A percentile compares a stretch with the other conserved stretches of the same genome.
These are phyloP conservation scores for Sonneratia alba DNA, from an alignment of 345 rosid genomes.

Conservation along the genomic window DNA sequence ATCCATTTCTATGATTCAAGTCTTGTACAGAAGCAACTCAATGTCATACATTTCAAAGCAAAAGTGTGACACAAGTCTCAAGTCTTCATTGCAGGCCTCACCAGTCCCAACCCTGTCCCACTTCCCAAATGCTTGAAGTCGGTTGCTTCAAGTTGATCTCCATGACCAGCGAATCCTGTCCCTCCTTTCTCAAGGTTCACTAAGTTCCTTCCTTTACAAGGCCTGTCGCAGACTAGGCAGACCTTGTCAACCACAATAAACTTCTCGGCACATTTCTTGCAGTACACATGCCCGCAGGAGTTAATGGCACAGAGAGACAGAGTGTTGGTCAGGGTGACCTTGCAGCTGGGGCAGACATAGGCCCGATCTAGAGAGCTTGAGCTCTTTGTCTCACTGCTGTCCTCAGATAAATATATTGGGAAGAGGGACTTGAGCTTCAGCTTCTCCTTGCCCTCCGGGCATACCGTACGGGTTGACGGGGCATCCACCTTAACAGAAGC, in stretches of 20 bases:
- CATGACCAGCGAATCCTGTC: slow-evolving; percentile 86
- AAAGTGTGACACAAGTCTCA: slow-evolving; percentile 2
- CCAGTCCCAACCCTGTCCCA: slow-evolving; percentile 85
- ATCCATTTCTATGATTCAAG: neutral
- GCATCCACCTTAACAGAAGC: slow-evolving; percentile 67
- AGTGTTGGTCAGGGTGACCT: slow-evolving; percentile 85
- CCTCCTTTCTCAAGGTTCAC: slow-evolving; percentile 81
- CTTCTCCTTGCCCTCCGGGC: slow-evolving; percentile 92
- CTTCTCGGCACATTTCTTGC: slow-evolving; percentile 87
- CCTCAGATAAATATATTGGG: slow-evolving; percentile 59
- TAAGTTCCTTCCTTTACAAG: slow-evolving; percentile 70
- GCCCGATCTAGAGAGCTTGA: slow-evolving; percentile 52
- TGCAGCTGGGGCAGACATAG: slow-evolving; percentile 88
- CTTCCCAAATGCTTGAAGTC: slow-evolving; percentile 97
- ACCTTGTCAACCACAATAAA: slow-evolving; percentile 69
- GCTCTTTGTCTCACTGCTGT: slow-evolving; percentile 42
- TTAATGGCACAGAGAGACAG: slow-evolving; percentile 61
- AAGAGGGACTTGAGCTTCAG: slow-evolving; percentile 81
- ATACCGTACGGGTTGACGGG: slow-evolving; percentile 51
- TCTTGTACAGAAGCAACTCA: neutral
- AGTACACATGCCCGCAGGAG: slow-evolving; percentile 93
- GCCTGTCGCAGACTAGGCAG: slow-evolving; percentile 65
- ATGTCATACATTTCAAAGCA: neutral
- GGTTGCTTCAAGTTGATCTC: slow-evolving; percentile 64
- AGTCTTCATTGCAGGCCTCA: slow-evolving; percentile 65